Base-by-base conservation (phyloP, 805 yeast genomes). In the Brettanomyces custersianus region DNA sequence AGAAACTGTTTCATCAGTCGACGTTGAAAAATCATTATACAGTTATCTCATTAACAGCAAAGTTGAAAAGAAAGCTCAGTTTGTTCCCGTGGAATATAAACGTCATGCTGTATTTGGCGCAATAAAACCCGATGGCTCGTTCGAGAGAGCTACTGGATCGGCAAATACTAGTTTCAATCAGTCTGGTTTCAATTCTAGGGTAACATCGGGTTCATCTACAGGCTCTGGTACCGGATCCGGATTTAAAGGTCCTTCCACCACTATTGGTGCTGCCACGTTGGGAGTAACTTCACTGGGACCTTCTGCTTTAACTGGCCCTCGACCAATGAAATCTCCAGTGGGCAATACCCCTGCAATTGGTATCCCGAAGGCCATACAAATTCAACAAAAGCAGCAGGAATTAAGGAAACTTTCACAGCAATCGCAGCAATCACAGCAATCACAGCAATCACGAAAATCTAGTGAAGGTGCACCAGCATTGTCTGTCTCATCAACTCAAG, bases 11-110 rank as follows among this genome's bases (percentile, higher is more conserved):
- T 65, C 80, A 11, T 69, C 81, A 18, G 74, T 88, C 35, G 92
- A 86, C 52, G 81, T 81, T 55, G 96, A 88, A 51, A 75, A 69
- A 49, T 95, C 86, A 54, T 65, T 90, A 37, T 84, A 80, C 61
- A 69, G 74, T 30, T 84, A 74, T 50, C 65, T 90, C 36, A 53
- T 45, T 31, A 54, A 53, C 19, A 42, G 55, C 9, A 49, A 51
- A 18, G 31, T 44, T 13, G 65, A 35, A 62, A 64, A 44, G 60
- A 64, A 52, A 57, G 62, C 46, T 3, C 28, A 37, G 27, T 62
- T 81, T 44, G 60, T 68, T 4, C 87, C 90, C 1, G 80, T 83
- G 5, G 82, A 79, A 34, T 83, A 82, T 55, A 68, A 67, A 36
- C 74, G 74, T 29, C 90, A 83, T 57, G 79, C 86, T 10, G 70